Evolutionary conservation across 2,329 filamentous ascomycete genomes (phyloP).

Genomic region (Ascocoryne sarcoides): DNA sequence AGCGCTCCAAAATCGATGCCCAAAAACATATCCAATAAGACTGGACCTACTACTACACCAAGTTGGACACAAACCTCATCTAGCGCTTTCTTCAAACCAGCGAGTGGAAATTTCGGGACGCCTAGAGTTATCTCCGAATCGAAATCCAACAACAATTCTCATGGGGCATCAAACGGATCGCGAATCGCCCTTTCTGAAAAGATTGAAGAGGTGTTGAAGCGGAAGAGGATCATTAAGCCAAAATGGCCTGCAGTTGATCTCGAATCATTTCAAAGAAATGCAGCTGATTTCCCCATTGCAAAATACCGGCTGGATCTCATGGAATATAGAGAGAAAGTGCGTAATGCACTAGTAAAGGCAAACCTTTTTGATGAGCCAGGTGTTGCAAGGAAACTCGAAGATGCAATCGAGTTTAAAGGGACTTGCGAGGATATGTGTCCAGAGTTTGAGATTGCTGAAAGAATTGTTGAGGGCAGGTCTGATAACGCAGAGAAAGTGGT

Average conservation of each 20-base stretch:
- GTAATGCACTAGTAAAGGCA: conserved; percentile 48
- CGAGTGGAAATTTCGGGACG: too few species aligned
- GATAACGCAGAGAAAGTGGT: conserved; percentile 45
- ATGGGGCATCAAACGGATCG: not conserved
- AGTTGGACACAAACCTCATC: too few species aligned
- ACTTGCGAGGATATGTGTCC: conserved; percentile 64
- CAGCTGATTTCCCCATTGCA: conserved; percentile 42
- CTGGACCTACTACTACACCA: too few species aligned
- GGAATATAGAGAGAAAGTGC: conserved; percentile 46
- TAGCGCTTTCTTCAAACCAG: too few species aligned
- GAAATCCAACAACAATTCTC: too few species aligned
- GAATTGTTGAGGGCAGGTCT: conserved; percentile 53
- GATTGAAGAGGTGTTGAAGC: conserved; percentile 5
- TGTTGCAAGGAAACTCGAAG: conserved; percentile 50
- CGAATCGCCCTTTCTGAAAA: conserved; percentile 5
- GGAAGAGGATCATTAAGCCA: conserved; percentile 37
- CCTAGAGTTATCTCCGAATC: too few species aligned
- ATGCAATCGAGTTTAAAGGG: conserved; percentile 59
- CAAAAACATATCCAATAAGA: too few species aligned
- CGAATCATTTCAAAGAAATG: conserved; percentile 8
- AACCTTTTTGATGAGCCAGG: conserved; percentile 57
- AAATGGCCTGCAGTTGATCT: conserved; percentile 37
- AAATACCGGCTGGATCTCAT: conserved; percentile 48
- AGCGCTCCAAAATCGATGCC: too few species aligned
- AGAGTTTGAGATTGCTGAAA: conserved; percentile 54